A percentile compares a stretch with the other conserved stretches of the same genome.
Evolutionary conservation across 768 basidiomycete species (phyloP).

Genomic region (Dentipellis sp.): DNA sequence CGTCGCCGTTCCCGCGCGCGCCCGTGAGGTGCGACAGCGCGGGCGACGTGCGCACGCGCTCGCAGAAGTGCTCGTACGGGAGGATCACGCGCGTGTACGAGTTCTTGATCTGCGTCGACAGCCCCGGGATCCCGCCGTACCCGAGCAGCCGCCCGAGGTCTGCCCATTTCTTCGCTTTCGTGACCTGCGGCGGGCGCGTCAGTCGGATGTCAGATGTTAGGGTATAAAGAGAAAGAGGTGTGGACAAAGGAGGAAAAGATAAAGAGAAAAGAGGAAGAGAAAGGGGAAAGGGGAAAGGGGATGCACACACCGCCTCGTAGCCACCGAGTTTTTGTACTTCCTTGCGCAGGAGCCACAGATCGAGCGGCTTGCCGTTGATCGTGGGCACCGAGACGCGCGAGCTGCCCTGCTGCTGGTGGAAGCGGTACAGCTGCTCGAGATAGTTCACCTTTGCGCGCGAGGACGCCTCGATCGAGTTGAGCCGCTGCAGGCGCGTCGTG

Average conservation of each 20-base stretch:
- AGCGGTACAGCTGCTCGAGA: constrained; percentile 92
- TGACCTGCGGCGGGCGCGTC: constrained; percentile 57
- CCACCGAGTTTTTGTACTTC: constrained; percentile 89
- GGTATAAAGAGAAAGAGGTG: background rate
- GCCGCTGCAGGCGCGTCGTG: constrained; percentile 86
- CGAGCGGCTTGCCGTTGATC: constrained; percentile 86
- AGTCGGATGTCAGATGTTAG: background rate
- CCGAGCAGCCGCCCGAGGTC: constrained; percentile 77
- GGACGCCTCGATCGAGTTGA: constrained; percentile 96
- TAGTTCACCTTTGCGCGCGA: constrained; percentile 96
- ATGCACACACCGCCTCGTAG: constrained; percentile 60
- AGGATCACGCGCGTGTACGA: constrained; percentile 88
- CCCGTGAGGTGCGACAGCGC: constrained; percentile 23
- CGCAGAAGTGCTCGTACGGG: constrained; percentile 91
- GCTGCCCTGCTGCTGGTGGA: constrained; percentile 93
- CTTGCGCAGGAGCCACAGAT: constrained; percentile 88
- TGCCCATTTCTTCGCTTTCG: constrained; percentile 78
- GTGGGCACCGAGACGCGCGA: constrained; percentile 86
- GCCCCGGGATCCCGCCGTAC: constrained; percentile 72
- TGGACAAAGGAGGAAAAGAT: background rate
- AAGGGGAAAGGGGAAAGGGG: background rate
- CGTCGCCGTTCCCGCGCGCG: constrained; percentile 12
- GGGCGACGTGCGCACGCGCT: constrained; percentile 62
- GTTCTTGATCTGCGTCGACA: constrained; percentile 82
- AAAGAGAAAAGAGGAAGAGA: background rate